These are phyloP conservation scores for Termitomyces sp. DNA, from an alignment of 768 basidiomycete genomes.

Conservation along the genomic window DNA sequence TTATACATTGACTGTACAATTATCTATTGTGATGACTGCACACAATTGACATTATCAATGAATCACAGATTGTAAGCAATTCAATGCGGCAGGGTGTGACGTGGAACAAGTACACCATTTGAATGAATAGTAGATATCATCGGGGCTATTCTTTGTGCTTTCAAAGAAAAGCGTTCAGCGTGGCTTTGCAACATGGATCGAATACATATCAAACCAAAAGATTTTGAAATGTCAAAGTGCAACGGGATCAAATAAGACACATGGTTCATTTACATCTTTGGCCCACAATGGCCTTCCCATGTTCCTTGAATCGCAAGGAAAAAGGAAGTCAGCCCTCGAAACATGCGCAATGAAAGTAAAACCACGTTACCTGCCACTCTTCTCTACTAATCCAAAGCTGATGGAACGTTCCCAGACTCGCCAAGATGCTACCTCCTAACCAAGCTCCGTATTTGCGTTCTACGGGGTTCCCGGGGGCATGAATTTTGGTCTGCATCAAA, in stretches of 20 bases:
- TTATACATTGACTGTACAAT: slow-evolving; percentile 9
- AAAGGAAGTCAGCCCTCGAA: neutral
- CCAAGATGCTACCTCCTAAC: slow-evolving; percentile 94
- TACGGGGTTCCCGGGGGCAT: slow-evolving; percentile 84
- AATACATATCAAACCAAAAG: neutral
- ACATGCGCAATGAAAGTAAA: neutral
- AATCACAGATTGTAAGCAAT: neutral
- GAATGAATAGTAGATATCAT: neutral
- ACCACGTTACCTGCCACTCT: slow-evolving; percentile 74
- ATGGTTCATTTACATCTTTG: slow-evolving; percentile 73
- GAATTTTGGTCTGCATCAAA: slow-evolving; percentile 71
- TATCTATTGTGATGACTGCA: neutral
- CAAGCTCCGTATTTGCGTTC: slow-evolving; percentile 92
- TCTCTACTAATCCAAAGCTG: slow-evolving; percentile 94
- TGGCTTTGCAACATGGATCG: neutral
- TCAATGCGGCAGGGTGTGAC: neutral
- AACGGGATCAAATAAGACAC: neutral
- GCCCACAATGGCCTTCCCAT: slow-evolving; percentile 76
- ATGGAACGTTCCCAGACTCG: slow-evolving; percentile 95
- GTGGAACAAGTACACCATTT: too few relatives aligned
- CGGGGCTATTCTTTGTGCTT: too few relatives aligned
- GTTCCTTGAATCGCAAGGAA: slow-evolving; percentile 47
- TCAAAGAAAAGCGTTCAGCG: neutral
- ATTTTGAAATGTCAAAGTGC: neutral
- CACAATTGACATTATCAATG: neutral